A percentile compares a stretch with the other conserved stretches of the same genome.
These are phyloP conservation scores for Podospora tetraspora DNA, from an alignment of 495 filamentous ascomycete species.

Conservation along the genomic window DNA sequence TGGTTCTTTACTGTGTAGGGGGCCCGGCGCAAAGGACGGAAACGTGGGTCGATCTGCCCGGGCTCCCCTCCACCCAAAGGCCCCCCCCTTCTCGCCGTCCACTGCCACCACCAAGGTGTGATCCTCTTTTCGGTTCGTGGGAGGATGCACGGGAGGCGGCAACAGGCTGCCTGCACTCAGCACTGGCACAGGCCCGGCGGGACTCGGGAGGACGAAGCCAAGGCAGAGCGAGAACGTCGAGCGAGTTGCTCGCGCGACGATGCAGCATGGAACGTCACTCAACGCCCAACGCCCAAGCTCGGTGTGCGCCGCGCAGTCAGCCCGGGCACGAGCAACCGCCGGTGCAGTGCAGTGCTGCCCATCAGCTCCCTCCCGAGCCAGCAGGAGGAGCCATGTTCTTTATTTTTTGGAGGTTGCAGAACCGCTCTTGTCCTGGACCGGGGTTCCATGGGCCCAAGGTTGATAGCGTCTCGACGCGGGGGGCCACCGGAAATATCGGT, in stretches of 20 bases:
- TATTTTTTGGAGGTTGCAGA: background rate
- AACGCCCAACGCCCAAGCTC: background rate
- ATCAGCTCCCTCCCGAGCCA: background rate
- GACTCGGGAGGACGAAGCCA: background rate
- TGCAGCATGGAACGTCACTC: background rate
- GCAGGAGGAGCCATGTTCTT: background rate
- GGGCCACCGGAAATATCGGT: slow-evolving; percentile 16
- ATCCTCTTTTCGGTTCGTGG: slow-evolving; percentile 23
- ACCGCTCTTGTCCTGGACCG: background rate
- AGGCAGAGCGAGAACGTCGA: background rate
- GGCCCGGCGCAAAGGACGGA: slow-evolving; percentile 30
- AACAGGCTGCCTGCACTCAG: slow-evolving; percentile 11
- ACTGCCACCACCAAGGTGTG: slow-evolving; percentile 14
- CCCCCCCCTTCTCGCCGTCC: slow-evolving; percentile 13
- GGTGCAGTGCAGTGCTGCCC: background rate
- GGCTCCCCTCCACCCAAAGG: slow-evolving; percentile 10
- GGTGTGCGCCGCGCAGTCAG: background rate
- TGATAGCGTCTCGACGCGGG: slow-evolving; percentile 12
- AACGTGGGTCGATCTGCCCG: slow-evolving; percentile 34
- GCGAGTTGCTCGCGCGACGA: background rate
- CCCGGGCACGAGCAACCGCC: background rate
- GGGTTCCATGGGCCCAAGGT: background rate
- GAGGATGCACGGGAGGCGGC: slow-evolving; percentile 13
- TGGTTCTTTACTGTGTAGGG: slow-evolving; percentile 29
- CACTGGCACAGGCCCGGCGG: background rate